A percentile compares a stretch with the other conserved stretches of the same genome.
Conservation (phyloP, 208 protist species). For the Leishmania tarentolae region DNA sequence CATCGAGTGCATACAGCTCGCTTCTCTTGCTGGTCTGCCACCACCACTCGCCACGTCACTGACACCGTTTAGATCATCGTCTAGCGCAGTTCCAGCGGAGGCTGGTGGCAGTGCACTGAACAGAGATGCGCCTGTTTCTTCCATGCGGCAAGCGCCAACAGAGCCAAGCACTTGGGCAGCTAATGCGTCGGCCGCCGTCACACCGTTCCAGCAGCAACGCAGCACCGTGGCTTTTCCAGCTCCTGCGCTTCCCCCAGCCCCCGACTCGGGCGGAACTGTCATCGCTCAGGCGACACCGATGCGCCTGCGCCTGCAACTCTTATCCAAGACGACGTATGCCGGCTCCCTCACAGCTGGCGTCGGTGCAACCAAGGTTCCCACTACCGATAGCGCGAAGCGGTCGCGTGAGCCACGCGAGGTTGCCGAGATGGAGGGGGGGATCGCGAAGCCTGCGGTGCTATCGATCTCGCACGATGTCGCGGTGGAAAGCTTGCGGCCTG, state of each 20-base stretch:
- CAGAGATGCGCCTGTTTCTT: background rate
- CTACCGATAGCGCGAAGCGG: background rate
- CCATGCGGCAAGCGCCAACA: background rate
- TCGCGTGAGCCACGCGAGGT: background rate
- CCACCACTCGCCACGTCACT: conserved; percentile 24
- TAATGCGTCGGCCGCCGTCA: background rate
- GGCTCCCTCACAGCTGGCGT: background rate
- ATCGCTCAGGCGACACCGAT: background rate
- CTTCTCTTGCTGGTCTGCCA: conserved; percentile 19
- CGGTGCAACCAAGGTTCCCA: background rate
- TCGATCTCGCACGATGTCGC: background rate
- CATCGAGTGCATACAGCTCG: conserved; percentile 23
- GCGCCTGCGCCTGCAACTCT: conserved; percentile 12
- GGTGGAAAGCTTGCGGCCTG: background rate
- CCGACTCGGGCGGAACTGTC: background rate
- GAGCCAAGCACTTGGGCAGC: background rate
- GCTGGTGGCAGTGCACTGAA: background rate
- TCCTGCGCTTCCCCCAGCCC: background rate
- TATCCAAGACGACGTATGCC: background rate
- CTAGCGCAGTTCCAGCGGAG: background rate
- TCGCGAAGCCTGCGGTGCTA: background rate
- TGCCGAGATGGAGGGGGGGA: background rate
- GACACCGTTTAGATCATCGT: background rate
- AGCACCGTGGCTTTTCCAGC: background rate
- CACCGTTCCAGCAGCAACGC: background rate